phyloP scores from a whole-genome alignment of 148 eudicot genomes.

The Vaccinium vitisidaea region DNA sequence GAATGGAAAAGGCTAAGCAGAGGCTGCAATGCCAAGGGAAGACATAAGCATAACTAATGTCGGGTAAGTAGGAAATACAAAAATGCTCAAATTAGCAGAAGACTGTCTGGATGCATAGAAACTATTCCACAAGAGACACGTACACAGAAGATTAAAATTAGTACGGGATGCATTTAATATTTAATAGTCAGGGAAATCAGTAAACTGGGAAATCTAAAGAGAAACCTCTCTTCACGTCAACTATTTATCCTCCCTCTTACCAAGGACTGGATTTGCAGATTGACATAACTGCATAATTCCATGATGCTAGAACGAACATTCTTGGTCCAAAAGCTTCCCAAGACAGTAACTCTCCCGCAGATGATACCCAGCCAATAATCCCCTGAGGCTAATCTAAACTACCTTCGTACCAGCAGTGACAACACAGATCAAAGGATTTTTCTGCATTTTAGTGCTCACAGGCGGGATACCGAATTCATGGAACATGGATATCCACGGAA shows the following conservation, averaged over 20 bases:
- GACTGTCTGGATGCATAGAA: neutral
- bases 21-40: conserved; percentile 51
- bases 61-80: neutral
- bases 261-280: neutral
- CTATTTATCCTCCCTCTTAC: neutral
- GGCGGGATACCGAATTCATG: neutral
- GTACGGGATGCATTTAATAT: neutral
- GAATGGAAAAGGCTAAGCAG: conserved; percentile 72
- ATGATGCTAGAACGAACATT: neutral
- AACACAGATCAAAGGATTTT: neutral
- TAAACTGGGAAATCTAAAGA: neutral
- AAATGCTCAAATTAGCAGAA: conserved; percentile 7
- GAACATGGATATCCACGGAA: neutral
- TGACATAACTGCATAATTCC: conserved; percentile 5
- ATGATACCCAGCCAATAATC: neutral
- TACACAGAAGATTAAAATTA: neutral
- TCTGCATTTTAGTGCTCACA: neutral
- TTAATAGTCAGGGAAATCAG: neutral
- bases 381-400: neutral
- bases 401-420: neutral
- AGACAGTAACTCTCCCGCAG: neutral
- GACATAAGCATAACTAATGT: neutral
- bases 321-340: neutral
- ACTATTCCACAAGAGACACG: neutral
- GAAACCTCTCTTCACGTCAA: neutral